These are phyloP conservation scores for Pyrenula massariospora DNA, from an alignment of 495 filamentous ascomycete genomes.

Conservation along the genomic window DNA sequence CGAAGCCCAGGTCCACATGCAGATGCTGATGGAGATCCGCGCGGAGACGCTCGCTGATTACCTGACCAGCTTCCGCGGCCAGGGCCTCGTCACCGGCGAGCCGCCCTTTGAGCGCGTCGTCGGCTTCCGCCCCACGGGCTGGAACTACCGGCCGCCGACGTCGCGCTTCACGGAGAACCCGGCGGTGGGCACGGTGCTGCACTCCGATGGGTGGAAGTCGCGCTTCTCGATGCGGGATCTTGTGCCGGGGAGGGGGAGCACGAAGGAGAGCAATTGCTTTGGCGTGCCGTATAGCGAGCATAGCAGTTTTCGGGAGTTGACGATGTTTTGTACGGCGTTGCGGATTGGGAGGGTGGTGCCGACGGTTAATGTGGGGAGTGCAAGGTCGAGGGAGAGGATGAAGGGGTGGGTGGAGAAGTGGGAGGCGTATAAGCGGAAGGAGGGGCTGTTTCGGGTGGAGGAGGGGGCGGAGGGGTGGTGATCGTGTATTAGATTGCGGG, in stretches of 20 bases:
- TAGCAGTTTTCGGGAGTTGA: constrained; percentile 84
- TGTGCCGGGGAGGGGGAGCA: constrained; percentile 66
- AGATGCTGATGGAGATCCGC: constrained; percentile 80
- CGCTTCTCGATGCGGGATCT: constrained; percentile 54
- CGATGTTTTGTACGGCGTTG: constrained; percentile 81
- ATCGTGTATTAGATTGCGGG: no score
- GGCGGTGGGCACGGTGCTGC: constrained; percentile 54
- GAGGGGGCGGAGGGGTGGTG: constrained; percentile 15
- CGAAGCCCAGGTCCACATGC: constrained; percentile 95
- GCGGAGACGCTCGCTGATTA: constrained; percentile 84
- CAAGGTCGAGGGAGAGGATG: constrained; percentile 66
- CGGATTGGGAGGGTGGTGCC: constrained; percentile 81
- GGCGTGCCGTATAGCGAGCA: constrained; percentile 94
- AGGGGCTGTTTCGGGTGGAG: constrained; percentile 52
- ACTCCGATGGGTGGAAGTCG: constrained; percentile 61
- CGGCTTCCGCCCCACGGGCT: constrained; percentile 86
- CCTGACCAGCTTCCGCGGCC: constrained; percentile 58
- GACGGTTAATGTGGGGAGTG: constrained; percentile 81
- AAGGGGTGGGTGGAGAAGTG: constrained; percentile 84
- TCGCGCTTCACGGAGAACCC: constrained; percentile 53
- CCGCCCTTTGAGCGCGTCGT: constrained; percentile 61
- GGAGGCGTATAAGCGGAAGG: constrained; percentile 72
- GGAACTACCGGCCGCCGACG: constrained; percentile 72
- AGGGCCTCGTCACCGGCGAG: constrained; percentile 9
- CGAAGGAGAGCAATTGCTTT: constrained; percentile 65